A percentile compares a stretch with the other conserved stretches of the same genome.
phyloP scores from a whole-genome alignment of 2,329 filamentous ascomycete genomes.

The Colletotrichum neosansevieriae region DNA sequence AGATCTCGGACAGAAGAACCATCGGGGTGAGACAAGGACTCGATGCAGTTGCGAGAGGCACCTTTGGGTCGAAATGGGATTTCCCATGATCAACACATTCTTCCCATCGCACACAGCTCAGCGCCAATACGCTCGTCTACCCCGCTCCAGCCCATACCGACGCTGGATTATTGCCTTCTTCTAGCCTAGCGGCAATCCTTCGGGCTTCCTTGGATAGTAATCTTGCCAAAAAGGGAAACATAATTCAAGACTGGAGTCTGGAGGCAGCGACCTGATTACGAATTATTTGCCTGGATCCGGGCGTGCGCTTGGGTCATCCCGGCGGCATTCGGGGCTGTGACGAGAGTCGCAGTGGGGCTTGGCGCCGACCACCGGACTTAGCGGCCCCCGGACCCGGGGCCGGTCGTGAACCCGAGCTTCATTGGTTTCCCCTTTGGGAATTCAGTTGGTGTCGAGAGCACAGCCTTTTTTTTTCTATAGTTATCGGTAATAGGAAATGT shows the following conservation, averaged over 20 bases:
- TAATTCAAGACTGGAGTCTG: not conserved
- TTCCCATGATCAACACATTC: no score
- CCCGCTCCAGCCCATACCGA: conserved; percentile 1
- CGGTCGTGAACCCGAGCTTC: no score
- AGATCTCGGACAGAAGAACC: not conserved
- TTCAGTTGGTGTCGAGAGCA: no score
- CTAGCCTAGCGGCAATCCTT: conserved; percentile 11
- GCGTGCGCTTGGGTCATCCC: no score
- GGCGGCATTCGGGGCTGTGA: not conserved
- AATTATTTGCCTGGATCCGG: no score
- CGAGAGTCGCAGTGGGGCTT: not conserved
- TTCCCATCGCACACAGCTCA: not conserved
- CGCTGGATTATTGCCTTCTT: conserved; percentile 32
- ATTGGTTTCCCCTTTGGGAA: not conserved
- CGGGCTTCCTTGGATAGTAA: not conserved
- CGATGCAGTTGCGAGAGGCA: no score
- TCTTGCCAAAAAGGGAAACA: not conserved
- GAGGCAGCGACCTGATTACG: no score
- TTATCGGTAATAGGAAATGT: no score
- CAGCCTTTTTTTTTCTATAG: no score
- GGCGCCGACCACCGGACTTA: not conserved
- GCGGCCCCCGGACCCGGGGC: not conserved
- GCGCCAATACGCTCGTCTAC: not conserved
- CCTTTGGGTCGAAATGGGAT: no score
- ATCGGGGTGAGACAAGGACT: not conserved